Percentiles rank a stretch among this genome's conserved stretches.
Evolutionary conservation across 2,329 filamentous ascomycete species (phyloP).

Genomic region (Colletotrichum sp.): DNA sequence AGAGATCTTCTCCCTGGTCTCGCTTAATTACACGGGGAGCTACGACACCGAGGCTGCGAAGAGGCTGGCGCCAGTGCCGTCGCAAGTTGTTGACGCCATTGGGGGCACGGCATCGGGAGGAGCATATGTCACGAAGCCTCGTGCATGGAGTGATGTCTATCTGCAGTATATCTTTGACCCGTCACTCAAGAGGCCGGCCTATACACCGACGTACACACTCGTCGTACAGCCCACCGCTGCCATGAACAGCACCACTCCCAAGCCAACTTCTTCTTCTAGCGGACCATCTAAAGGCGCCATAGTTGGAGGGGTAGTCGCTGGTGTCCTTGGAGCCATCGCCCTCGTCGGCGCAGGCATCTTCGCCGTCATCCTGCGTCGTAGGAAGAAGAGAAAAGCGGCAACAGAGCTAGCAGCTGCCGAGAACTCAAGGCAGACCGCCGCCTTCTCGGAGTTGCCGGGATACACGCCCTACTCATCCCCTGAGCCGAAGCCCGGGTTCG

Average conservation of each 20-base stretch:
- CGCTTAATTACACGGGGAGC: constrained; percentile 30
- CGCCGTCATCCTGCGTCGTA: not conserved
- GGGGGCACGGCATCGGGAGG: constrained; percentile 41
- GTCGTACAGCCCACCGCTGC: not conserved
- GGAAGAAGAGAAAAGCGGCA: not conserved
- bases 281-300: not conserved
- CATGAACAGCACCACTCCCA: not conserved
- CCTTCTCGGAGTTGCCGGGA: not conserved
- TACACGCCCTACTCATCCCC: not conserved
- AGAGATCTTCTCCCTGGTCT: constrained; percentile 24
- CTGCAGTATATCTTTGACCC: constrained; percentile 30
- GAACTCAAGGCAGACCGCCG: not conserved
- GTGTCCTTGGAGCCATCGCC: not conserved
- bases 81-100: constrained; percentile 53
- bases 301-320: not conserved
- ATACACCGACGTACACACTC: constrained; percentile 27
- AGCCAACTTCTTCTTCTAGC: not conserved
- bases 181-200: constrained; percentile 20
- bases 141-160: constrained; percentile 27
- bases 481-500: not conserved
- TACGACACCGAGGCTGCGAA: constrained; percentile 28
- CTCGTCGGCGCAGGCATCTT: not conserved
- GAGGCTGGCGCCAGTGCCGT: constrained; percentile 43
- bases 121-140: constrained; percentile 28
- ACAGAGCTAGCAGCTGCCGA: not conserved